These are phyloP conservation scores for Novymonas esmeraldas DNA, from an alignment of 208 protist species.

Conservation along the genomic window DNA sequence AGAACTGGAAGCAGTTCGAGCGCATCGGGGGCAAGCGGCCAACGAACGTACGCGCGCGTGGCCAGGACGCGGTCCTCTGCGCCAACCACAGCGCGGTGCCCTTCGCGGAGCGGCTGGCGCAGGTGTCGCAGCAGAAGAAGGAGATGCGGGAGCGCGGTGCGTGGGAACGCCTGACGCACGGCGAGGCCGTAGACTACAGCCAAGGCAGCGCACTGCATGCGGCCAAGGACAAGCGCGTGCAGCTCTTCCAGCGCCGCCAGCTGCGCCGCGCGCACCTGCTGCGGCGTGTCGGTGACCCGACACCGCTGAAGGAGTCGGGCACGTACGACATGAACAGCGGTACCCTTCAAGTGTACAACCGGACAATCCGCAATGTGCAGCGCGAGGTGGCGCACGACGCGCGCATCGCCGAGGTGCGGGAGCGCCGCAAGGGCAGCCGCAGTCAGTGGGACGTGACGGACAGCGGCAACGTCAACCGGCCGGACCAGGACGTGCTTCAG, in stretches of 20 bases:
- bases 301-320: constrained; percentile 83
- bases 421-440: constrained; percentile 50
- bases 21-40: constrained; percentile 79
- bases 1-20: constrained; percentile 83
- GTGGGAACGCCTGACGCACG: constrained; percentile 76
- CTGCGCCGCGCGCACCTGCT: constrained; percentile 77
- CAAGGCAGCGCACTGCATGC: constrained; percentile 75
- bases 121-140: constrained; percentile 66
- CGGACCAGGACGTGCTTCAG: constrained; percentile 50
- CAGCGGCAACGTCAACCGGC: constrained; percentile 70
- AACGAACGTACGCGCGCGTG: constrained; percentile 24
- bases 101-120: constrained; percentile 67
- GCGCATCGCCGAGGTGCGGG: constrained; percentile 53
- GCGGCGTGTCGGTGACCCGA: constrained; percentile 79
- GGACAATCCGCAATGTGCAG: constrained; percentile 82
- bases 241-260: constrained; percentile 70
- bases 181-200: constrained; percentile 79
- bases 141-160: constrained; percentile 49
- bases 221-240: constrained; percentile 74
- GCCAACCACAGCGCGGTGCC: constrained; percentile 52
- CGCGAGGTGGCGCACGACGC: constrained; percentile 75
- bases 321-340: constrained; percentile 67
- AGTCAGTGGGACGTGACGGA: constrained; percentile 66
- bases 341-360: constrained; percentile 80
- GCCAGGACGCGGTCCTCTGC: constrained; percentile 45